phyloP scores from a whole-genome alignment of 2,329 filamentous ascomycete species.

The Fusarium ambrosium region DNA sequence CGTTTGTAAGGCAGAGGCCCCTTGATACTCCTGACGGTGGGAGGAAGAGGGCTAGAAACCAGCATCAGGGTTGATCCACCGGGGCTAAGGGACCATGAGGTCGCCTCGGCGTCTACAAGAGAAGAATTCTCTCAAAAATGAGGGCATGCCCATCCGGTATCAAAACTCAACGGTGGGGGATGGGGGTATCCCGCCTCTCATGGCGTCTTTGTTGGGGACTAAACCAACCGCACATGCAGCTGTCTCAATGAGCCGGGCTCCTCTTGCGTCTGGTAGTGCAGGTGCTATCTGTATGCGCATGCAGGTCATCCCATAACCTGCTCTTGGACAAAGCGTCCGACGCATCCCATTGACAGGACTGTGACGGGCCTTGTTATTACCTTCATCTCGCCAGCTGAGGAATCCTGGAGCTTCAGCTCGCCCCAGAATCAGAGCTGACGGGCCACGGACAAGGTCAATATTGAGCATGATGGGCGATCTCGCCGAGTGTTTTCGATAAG shows the following conservation, averaged over 20 bases:
- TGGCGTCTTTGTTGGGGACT: slow-evolving; percentile 34
- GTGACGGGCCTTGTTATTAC: slow-evolving; percentile 35
- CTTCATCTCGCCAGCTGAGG: slow-evolving; percentile 41
- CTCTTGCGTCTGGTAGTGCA: slow-evolving; percentile 34
- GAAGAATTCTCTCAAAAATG: slow-evolving; percentile 10
- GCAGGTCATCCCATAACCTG: slow-evolving; percentile 39
- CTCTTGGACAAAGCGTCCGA: slow-evolving; percentile 34
- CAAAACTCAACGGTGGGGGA: slow-evolving; percentile 23
- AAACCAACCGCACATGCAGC: slow-evolving; percentile 38
- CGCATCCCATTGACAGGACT: slow-evolving; percentile 41
- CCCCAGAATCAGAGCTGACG: slow-evolving; percentile 11
- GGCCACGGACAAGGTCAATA: slow-evolving; percentile 15
- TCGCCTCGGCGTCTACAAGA: slow-evolving; percentile 11
- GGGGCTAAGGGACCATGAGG: neutral
- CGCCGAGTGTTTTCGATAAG: slow-evolving; percentile 31
- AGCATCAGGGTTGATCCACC: slow-evolving; percentile 16
- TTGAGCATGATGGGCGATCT: slow-evolving; percentile 32
- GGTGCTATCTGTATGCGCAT: slow-evolving; percentile 37
- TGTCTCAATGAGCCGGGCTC: slow-evolving; percentile 36
- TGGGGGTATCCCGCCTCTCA: slow-evolving; percentile 31
- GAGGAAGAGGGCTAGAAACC: slow-evolving; percentile 23
- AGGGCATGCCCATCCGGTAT: slow-evolving; percentile 3
- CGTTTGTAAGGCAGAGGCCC: slow-evolving; percentile 38
- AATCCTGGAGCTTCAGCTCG: slow-evolving; percentile 41
- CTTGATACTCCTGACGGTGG: slow-evolving; percentile 23